Base-by-base conservation (phyloP, 2,329 filamentous ascomycete genomes). In the Cytospora chrysosperma region DNA sequence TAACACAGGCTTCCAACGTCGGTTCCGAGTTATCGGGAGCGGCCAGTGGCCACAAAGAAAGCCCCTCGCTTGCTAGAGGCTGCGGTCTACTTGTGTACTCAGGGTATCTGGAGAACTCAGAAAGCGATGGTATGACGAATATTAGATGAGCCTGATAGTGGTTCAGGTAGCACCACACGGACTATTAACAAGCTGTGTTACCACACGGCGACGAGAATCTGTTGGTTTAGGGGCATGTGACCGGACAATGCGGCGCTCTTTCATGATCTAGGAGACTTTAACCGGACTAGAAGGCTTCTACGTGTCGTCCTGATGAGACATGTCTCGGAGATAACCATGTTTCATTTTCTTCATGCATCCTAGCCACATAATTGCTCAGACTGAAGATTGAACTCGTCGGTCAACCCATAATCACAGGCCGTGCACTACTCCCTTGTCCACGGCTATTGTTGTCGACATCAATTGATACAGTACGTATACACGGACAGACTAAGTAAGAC, bases 1-100 rank as follows among this genome's bases (percentile, higher is more conserved):
- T 12, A 1, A 34, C 12, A 13, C 32, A 34, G 12, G 10, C 32
- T 15, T 34, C 9, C 32, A 34, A 10, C 32, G 4, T 12, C 53
- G 52, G 30, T 40, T 61, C 57, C 53, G n/a, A 50, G 24, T 49
- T 26, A 17, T 55, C 37, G 62, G 57, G 26, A 56, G 43, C 32
- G 21, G 32, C 52, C 57, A 61, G 53, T 52, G 4, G 10, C 12
- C 32, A 34, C 12, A 4, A 34, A 34, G 9, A 4, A 34, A 34
- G 9, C 6, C 32, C 32, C 32, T 34, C 12, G 12, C 9, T 34
- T 10, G 10, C 12, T 34, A 34, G 32, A 34, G 3, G 15, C 12
- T 15, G n/a, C n/a, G n/a, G n/a, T n/a, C n/a, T n/a, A n/a, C n/a
- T n/a, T n/a, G n/a, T n/a, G n/a, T n/a, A n/a, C n/a, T n/a, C n/a